Evolutionary conservation across 352 stramenopile species (phyloP), one percentile per base, ranked within the genome.

Genomic region (Blastocystis sp.): DNA sequence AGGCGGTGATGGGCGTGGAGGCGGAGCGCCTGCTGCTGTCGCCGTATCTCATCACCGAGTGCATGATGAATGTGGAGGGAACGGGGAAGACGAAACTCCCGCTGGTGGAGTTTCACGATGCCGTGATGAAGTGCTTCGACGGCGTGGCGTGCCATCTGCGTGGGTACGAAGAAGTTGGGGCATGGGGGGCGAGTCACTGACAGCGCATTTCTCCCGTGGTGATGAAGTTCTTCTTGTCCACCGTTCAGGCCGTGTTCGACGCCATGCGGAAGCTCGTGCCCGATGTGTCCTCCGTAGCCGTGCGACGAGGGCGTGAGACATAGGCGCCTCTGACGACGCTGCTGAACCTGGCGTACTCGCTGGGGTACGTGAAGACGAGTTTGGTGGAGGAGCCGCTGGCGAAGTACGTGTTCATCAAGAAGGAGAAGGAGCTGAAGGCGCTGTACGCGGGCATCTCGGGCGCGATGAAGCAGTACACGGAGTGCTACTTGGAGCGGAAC

Each of bases 311-410:
- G 6, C 6, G 6, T 57, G 6, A 57, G 6, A 14, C 48, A 7
- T 6, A 61, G 0, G n/a, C 54, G 17, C 14, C 48, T 0, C 52
- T 84, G 9, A 7, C 2, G 14, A 11, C 34, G 4, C 74, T 84
- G 6, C 57, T 84, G 34, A 14, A 84, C 9, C 40, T 45, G 24
- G 61, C 69, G 19, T 84, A 70, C 61, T 69, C 74, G 21, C 60
- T 68, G 21, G 21, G 9, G 1, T 84, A 68, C 45, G 48, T 84
- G 7, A 42, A 52, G 19, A 54, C 52, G 3, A 34, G 45, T 10
- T 54, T 84, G 21, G 40, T 84, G 14, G 57, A 84, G 57, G 74
- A 84, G 60, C 74, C 74, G 19, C 28, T 84, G 54, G 54, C 52
- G 7, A 66, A 68, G n/a, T 84, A 68, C 45, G 21, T 38, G 6